A percentile compares a stretch with the other conserved stretches of the same genome.
phyloP scores from a whole-genome alignment of 2,329 filamentous ascomycete genomes.

The Stenocarpella maydis region DNA sequence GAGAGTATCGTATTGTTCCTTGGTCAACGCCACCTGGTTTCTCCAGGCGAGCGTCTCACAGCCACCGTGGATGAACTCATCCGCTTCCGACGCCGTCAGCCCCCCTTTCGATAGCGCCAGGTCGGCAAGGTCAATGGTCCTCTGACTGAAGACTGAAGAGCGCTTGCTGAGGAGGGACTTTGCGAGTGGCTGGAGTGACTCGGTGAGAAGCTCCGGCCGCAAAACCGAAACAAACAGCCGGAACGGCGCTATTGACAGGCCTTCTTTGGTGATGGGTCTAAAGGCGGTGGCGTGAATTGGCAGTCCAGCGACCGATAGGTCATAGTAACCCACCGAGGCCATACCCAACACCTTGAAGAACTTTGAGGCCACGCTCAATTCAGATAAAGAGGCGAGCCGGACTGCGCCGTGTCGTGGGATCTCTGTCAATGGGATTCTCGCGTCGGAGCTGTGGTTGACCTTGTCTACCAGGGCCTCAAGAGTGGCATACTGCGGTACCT shows the following conservation, averaged over 20 bases:
- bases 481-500: conserved; percentile 39
- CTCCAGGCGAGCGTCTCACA: conserved; percentile 59
- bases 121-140: conserved; percentile 49
- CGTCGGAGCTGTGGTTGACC: conserved; percentile 1
- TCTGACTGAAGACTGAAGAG: conserved; percentile 52
- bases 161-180: conserved; percentile 43
- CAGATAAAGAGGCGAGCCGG: conserved; percentile 54
- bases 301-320: conserved; percentile 54
- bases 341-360: conserved; percentile 58
- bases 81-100: conserved; percentile 44
- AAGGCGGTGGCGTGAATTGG: conserved; percentile 63
- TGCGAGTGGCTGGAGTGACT: conserved; percentile 40
- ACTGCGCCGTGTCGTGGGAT: conserved; percentile 56
- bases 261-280: conserved; percentile 46
- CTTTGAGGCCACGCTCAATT: conserved; percentile 52
- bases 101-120: conserved; percentile 43
- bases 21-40: conserved; percentile 25
- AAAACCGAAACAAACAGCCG: conserved; percentile 49
- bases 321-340: conserved; percentile 60
- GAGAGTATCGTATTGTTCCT: conserved; percentile 50
- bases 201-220: conserved; percentile 50
- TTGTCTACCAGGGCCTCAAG: conserved; percentile 33
- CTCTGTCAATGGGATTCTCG: conserved; percentile 10
- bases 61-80: conserved; percentile 52
- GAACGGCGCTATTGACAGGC: conserved; percentile 40